A percentile compares a stretch with the other conserved stretches of the same genome.
Evolutionary conservation across 306 rosid species (phyloP).

Genomic region (Styphnolobium japonicum): DNA sequence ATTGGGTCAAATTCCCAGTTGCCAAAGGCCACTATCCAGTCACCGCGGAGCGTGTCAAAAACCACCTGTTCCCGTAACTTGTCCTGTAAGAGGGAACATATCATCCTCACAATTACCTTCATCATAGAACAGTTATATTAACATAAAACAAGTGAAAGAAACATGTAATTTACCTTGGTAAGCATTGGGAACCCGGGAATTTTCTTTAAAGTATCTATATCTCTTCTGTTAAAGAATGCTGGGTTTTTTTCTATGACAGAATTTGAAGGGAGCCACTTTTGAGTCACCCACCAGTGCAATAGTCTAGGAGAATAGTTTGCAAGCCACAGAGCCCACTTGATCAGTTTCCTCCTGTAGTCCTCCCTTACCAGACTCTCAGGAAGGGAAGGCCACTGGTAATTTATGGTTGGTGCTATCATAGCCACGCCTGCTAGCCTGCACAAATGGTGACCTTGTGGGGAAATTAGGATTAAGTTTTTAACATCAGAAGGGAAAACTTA

Average conservation of each 20-base stretch:
- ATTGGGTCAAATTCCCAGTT: slow-evolving; percentile 86
- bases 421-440: slow-evolving; percentile 89
- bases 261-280: slow-evolving; percentile 90
- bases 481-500: not conserved
- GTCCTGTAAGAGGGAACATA: slow-evolving; percentile 45
- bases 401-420: slow-evolving; percentile 75
- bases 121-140: not conserved
- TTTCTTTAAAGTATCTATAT: slow-evolving; percentile 62
- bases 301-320: slow-evolving; percentile 64
- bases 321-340: slow-evolving; percentile 50
- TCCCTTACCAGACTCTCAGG: slow-evolving; percentile 59
- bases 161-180: slow-evolving; percentile 56
- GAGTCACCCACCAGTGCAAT: slow-evolving; percentile 81
- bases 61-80: slow-evolving; percentile 52
- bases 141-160: slow-evolving; percentile 3
- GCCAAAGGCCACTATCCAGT: slow-evolving; percentile 70
- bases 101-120: slow-evolving; percentile 15
- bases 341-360: slow-evolving; percentile 66
- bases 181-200: slow-evolving; percentile 93
- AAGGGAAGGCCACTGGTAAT: slow-evolving; percentile 86
- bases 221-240: slow-evolving; percentile 68
- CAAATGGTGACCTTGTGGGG: slow-evolving; percentile 11
- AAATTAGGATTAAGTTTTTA: not conserved
- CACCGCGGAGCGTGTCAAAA: slow-evolving; percentile 73
- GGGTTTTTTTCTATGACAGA: slow-evolving; percentile 76